Conservation (phyloP, 257 asterid species). For the Cynanchum wilfordii region DNA sequence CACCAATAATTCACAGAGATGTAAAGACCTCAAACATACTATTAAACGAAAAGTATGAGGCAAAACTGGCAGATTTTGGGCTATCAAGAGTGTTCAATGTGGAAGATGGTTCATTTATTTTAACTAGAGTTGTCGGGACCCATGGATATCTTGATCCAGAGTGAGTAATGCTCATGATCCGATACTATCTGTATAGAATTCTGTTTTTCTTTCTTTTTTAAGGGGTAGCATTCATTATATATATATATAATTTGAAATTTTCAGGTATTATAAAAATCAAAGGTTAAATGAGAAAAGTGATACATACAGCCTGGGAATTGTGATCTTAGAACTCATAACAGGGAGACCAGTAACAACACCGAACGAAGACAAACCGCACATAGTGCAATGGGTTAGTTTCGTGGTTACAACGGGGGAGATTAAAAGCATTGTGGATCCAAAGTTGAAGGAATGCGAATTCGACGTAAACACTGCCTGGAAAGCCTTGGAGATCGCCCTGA, state of each 20-base stretch:
- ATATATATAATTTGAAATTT: no score
- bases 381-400: constrained; percentile 23
- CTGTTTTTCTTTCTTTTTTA: no score
- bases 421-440: constrained; percentile 26
- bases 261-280: constrained; percentile 7
- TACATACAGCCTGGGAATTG: constrained; percentile 39
- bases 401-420: constrained; percentile 25
- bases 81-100: constrained; percentile 28
- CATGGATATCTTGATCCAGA: constrained; percentile 38
- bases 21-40: constrained; percentile 35
- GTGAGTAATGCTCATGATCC: constrained; percentile 19
- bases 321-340: constrained; percentile 30
- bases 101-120: constrained; percentile 23
- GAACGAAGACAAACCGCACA: constrained; percentile 14
- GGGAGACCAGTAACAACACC: constrained; percentile 18
- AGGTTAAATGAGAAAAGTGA: constrained; percentile 36
- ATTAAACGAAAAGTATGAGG: constrained; percentile 23
- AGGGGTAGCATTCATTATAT: no score
- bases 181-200: no score
- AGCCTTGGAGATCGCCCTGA: constrained; percentile 35
- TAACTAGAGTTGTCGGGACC: constrained; percentile 29
- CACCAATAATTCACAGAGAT: constrained; percentile 42
- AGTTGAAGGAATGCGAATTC: constrained; percentile 16
- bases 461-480: constrained; percentile 25
- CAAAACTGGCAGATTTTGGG: constrained; percentile 45